phyloP scores from a whole-genome alignment of 352 stramenopile genomes.

The Phytophthora nicotianae region DNA sequence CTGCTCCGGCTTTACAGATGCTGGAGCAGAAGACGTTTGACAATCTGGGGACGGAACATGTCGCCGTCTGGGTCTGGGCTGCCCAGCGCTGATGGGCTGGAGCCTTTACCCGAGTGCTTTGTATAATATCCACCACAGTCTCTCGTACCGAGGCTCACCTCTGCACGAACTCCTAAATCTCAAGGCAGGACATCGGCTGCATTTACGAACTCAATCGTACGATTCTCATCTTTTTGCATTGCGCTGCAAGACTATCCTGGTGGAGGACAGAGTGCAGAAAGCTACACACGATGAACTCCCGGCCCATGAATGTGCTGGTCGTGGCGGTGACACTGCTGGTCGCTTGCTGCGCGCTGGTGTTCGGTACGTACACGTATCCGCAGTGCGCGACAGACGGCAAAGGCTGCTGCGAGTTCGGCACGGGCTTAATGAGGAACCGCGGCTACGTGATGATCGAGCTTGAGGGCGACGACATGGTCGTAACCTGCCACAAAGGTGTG shows the following conservation, averaged over 20 bases:
- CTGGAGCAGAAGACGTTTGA: slow-evolving; percentile 20
- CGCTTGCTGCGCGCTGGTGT: slow-evolving; percentile 28
- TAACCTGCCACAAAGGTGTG: slow-evolving; percentile 61
- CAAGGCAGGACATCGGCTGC: slow-evolving; percentile 20
- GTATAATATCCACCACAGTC: not conserved
- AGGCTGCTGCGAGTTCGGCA: slow-evolving; percentile 64
- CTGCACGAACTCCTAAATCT: slow-evolving; percentile 4
- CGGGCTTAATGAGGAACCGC: slow-evolving; percentile 58
- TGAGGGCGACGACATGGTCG: slow-evolving; percentile 53
- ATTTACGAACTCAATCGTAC: slow-evolving; percentile 20
- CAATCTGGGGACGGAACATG: slow-evolving; percentile 14
- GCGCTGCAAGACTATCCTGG: slow-evolving; percentile 10
- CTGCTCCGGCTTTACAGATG: slow-evolving; percentile 20
- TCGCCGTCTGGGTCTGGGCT: slow-evolving; percentile 21
- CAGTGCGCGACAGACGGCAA: slow-evolving; percentile 46
- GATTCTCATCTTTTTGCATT: slow-evolving; percentile 15
- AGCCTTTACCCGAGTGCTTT: slow-evolving; percentile 28
- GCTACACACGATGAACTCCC: slow-evolving; percentile 31
- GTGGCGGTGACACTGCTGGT: slow-evolving; percentile 32
- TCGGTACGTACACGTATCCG: slow-evolving; percentile 53
- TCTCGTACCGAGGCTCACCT: not conserved
- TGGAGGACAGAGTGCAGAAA: slow-evolving; percentile 1
- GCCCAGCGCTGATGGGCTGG: slow-evolving; percentile 3
- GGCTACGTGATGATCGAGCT: slow-evolving; percentile 62
- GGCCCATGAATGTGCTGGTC: slow-evolving; percentile 27